Conservation (phyloP, 805 yeast genomes). For the Wickerhamiella azymoides region DNA sequence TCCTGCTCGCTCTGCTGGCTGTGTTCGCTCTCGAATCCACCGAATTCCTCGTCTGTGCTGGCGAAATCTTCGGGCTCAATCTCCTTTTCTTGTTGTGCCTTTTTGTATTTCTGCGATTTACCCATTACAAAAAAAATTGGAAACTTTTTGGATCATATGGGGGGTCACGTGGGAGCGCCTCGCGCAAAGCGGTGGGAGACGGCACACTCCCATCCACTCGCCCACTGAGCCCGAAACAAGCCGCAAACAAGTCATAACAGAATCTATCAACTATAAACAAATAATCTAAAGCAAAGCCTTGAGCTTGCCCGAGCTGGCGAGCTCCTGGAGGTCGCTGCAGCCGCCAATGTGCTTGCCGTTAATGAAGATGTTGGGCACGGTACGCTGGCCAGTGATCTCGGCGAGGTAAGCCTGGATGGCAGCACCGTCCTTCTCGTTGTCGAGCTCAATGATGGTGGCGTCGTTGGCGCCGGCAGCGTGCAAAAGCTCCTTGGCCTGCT, state of each 20-base stretch:
- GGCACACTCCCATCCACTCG: too few species aligned
- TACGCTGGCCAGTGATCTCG: slow-evolving; percentile 74
- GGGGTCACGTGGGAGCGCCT: neutral
- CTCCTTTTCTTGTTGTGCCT: slow-evolving; percentile 26
- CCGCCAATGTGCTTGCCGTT: slow-evolving; percentile 93
- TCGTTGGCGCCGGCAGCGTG: slow-evolving; percentile 29
- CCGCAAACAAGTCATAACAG: too few species aligned
- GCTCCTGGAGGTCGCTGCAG: slow-evolving; percentile 70
- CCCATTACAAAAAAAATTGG: slow-evolving; percentile 3
- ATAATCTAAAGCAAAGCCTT: slow-evolving; percentile 26
- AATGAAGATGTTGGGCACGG: slow-evolving; percentile 88
- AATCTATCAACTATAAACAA: neutral
- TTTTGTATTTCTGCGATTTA: slow-evolving; percentile 14
- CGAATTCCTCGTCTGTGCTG: slow-evolving; percentile 18
- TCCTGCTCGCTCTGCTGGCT: neutral
- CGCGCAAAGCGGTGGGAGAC: neutral
- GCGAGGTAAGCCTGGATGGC: slow-evolving; percentile 69
- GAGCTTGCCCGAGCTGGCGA: slow-evolving; percentile 50
- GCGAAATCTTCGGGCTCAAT: slow-evolving; percentile 15
- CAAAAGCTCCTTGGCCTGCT: slow-evolving; percentile 32
- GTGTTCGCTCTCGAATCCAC: slow-evolving; percentile 12
- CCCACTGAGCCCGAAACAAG: too few species aligned
- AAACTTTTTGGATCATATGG: neutral
- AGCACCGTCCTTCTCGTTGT: slow-evolving; percentile 45
- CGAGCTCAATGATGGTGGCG: slow-evolving; percentile 22